Evolutionary conservation across 495 filamentous ascomycete genomes (phyloP).

Genomic region (Neurospora sp.): DNA sequence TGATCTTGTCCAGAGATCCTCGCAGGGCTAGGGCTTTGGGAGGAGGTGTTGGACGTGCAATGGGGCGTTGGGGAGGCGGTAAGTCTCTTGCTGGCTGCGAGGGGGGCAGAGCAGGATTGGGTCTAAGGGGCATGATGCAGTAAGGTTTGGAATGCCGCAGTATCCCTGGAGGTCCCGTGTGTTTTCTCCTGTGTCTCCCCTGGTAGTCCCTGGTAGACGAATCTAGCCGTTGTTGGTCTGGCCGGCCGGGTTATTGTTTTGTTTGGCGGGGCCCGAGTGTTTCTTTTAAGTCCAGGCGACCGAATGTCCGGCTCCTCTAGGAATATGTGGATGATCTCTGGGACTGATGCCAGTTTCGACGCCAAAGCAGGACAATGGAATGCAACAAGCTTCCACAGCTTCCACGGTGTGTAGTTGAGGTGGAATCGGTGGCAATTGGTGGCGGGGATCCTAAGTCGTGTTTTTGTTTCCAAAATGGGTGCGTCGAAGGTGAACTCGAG

Average conservation of each 20-base stretch:
- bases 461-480: neutral
- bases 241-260: neutral
- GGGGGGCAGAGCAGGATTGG: neutral
- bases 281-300: neutral
- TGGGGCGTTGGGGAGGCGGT: neutral
- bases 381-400: neutral
- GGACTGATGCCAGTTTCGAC: neutral
- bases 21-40: slow-evolving; percentile 9
- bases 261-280: slow-evolving; percentile 2
- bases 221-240: neutral
- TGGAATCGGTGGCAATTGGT: neutral
- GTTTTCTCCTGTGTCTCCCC: neutral
- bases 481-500: neutral
- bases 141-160: neutral
- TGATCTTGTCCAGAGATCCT: slow-evolving; percentile 12
- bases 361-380: neutral
- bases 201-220: neutral
- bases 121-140: neutral
- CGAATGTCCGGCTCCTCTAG: neutral
- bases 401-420: neutral
- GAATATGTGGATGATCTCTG: neutral
- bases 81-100: neutral
- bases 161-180: neutral
- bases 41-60: neutral
- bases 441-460: neutral